A percentile compares a stretch with the other conserved stretches of the same genome.
phyloP scores from a whole-genome alignment of 2,329 filamentous ascomycete genomes.

The Aspergillus jensenii region DNA sequence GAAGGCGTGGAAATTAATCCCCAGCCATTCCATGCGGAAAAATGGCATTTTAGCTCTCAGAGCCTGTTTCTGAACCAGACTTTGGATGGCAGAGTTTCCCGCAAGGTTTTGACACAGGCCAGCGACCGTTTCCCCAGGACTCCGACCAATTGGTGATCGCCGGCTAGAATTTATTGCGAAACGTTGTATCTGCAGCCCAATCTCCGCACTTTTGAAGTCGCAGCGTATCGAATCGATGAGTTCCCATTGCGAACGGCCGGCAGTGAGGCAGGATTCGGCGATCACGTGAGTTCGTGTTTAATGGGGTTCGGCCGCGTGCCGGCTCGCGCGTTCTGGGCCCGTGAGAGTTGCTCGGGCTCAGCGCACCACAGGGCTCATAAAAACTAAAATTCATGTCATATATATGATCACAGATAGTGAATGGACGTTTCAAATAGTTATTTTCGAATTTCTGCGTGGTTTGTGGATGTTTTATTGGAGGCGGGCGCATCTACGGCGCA shows the following conservation, averaged over 20 bases:
- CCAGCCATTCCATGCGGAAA: neutral
- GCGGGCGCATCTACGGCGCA: constrained; percentile 1
- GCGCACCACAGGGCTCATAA: neutral
- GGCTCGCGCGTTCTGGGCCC: constrained; percentile 14
- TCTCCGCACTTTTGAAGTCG: constrained; percentile 4
- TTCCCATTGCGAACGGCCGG: neutral
- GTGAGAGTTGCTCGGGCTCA: neutral
- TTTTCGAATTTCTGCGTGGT: neutral
- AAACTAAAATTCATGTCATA: neutral
- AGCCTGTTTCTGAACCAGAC: neutral
- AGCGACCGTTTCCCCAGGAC: neutral
- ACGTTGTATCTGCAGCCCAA: neutral
- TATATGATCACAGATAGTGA: constrained; percentile 4
- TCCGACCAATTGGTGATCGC: neutral
- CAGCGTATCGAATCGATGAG: constrained; percentile 2
- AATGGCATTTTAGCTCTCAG: neutral
- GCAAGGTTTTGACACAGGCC: constrained; percentile 1
- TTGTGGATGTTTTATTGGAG: neutral
- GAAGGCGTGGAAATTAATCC: constrained; percentile 4
- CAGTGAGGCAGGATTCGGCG: neutral
- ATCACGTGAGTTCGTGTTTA: constrained; percentile 36
- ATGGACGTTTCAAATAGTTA: neutral
- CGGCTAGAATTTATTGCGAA: neutral
- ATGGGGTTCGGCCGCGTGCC: constrained; percentile 21
- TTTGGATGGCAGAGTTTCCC: neutral